phyloP scores from a whole-genome alignment of 768 basidiomycete species.

The Mycena polygramma region DNA sequence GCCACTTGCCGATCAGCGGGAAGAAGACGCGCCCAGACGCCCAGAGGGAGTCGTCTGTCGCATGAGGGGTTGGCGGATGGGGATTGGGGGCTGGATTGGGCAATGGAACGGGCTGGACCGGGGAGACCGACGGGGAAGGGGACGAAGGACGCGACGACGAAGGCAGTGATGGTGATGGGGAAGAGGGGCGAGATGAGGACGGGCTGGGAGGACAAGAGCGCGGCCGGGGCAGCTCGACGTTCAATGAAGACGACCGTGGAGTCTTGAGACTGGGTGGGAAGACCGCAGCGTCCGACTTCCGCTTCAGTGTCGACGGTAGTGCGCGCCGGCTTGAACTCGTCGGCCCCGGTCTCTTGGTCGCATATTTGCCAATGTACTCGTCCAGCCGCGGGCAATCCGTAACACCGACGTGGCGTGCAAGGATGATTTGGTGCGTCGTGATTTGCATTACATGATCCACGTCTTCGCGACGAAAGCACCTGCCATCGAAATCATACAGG shows the following conservation, averaged over 20 bases:
- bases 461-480: background rate
- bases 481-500: background rate
- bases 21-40: background rate
- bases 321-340: no score
- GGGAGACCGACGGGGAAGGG: background rate
- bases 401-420: constrained; percentile 8
- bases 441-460: background rate
- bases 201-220: background rate
- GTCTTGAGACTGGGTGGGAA: background rate
- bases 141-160: background rate
- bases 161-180: background rate
- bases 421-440: background rate
- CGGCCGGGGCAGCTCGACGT: no score
- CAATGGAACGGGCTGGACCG: no score
- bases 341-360: background rate
- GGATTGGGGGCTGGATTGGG: no score
- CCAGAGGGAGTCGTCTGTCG: background rate
- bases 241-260: background rate
- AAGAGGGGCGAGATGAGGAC: background rate
- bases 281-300: background rate
- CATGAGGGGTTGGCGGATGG: no score
- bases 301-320: background rate
- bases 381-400: constrained; percentile 1
- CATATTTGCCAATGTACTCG: constrained; percentile 7
- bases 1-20: constrained; percentile 25